Base-by-base conservation (phyloP, 192 early-diverging fungal species). In the Coemansia sp. region DNA sequence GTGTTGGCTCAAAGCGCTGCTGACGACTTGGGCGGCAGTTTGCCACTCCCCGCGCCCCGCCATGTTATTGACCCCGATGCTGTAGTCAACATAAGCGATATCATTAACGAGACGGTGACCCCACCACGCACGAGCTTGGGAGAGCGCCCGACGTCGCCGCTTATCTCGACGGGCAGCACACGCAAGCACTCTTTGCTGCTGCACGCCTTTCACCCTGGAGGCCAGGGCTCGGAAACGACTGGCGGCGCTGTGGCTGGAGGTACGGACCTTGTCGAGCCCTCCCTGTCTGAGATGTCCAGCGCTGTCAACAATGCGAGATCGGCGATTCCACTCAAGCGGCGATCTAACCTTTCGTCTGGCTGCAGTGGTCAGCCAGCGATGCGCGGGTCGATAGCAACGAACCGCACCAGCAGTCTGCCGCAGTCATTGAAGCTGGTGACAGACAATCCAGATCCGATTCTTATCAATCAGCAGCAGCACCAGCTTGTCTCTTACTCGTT, bases 161-260 rank as follows among this genome's bases (percentile, higher is more conserved):
- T 63, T 8, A 32, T 48, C 5, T 64, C 72, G 11, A 45, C 58
- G 0, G 68, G 68, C 4, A 68, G 68, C 17, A 62, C 64, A 2
- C 80, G 75, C 55, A 82, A 82, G 51, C 72, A 68, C 36, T 82
- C 80, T n/a, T 46, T 72, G 55, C 66, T 82, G 58, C 69, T 72
- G 25, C 80, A 69, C 21, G 65, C 74, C 4, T 82, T 66, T 45
- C 66, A 57, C 53, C 39, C 53, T 14, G 14, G 53, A 10, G 55
- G 27, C 15, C 66, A 67, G 38, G 37, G 39, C 23, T 31, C 12
- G 19, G 66, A 67, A 29, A 15, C 66, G 10, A 57, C 41, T 17
- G 66, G 57, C 10, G 66, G 53, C 4, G 53, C 53, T 4, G 42
- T 64, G 55, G 55, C 66, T 19, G 57, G 39, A 15, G 53, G 41